phyloP scores from a whole-genome alignment of 2,329 filamentous ascomycete species.

The Sarocladium strictum region DNA sequence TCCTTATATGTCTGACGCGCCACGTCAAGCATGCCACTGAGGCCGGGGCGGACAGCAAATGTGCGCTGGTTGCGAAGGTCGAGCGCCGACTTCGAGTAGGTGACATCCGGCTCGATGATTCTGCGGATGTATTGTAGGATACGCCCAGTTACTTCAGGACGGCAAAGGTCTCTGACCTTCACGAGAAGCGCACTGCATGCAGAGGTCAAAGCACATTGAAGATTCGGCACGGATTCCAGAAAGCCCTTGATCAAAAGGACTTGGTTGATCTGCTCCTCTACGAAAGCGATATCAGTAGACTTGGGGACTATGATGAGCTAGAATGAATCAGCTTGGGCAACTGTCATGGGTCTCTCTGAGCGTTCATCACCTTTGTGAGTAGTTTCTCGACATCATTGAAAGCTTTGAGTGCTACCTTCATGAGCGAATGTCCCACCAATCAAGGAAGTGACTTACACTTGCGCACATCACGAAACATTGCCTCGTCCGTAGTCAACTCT shows the following conservation, averaged over 20 bases:
- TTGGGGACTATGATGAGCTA: slow-evolving; percentile 72
- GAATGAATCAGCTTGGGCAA: slow-evolving; percentile 13
- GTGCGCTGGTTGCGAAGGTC: slow-evolving; percentile 85
- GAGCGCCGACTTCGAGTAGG: slow-evolving; percentile 70
- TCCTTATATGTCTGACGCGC: slow-evolving; percentile 88
- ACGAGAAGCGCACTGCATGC: slow-evolving; percentile 59
- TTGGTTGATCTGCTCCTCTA: slow-evolving; percentile 79
- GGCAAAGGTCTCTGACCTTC: slow-evolving; percentile 65
- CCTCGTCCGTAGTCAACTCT: slow-evolving; percentile 75
- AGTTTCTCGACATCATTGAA: slow-evolving; percentile 77
- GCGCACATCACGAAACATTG: slow-evolving; percentile 74
- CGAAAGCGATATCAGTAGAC: slow-evolving; percentile 58
- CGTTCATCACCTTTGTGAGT: slow-evolving; percentile 58
- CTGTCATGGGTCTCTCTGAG: not conserved
- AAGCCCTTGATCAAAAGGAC: slow-evolving; percentile 84
- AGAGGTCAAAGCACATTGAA: slow-evolving; percentile 63
- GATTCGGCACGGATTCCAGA: slow-evolving; percentile 57
- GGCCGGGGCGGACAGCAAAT: slow-evolving; percentile 81
- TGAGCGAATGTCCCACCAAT: slow-evolving; percentile 14
- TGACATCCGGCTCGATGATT: slow-evolving; percentile 75
- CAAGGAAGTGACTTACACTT: slow-evolving; percentile 45
- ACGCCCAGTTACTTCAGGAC: slow-evolving; percentile 51
- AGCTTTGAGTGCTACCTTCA: slow-evolving; percentile 55
- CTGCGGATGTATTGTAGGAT: slow-evolving; percentile 60
- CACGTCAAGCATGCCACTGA: slow-evolving; percentile 82